Conservation (phyloP, 495 filamentous ascomycete genomes). For the Penicillium lagena region DNA sequence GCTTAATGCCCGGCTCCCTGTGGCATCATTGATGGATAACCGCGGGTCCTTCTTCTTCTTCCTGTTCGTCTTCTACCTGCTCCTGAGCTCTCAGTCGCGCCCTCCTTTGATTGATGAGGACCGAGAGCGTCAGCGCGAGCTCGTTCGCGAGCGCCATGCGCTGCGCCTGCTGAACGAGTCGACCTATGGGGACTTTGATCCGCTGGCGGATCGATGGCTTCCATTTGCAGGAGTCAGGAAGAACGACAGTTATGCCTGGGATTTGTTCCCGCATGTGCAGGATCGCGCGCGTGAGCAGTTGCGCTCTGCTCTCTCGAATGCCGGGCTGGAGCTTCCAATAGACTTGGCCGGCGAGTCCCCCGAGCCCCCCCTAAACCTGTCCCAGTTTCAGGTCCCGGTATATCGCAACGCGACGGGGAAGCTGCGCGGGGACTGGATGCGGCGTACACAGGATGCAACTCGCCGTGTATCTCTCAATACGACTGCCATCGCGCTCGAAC, state of each 20-base stretch:
- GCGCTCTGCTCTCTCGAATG: slow-evolving; percentile 34
- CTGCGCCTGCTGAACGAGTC: slow-evolving; percentile 64
- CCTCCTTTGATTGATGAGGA: slow-evolving; percentile 41
- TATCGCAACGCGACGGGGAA: slow-evolving; percentile 81
- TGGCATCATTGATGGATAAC: slow-evolving; percentile 39
- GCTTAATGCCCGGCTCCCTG: slow-evolving; percentile 19
- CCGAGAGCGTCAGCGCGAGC: slow-evolving; percentile 35
- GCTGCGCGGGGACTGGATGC: slow-evolving; percentile 70
- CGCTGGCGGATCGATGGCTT: slow-evolving; percentile 53
- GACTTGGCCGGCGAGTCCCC: slow-evolving; percentile 23
- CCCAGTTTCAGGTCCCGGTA: slow-evolving; percentile 41
- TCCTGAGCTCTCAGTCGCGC: slow-evolving; percentile 38
- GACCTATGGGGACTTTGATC: slow-evolving; percentile 67
- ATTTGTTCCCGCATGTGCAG: slow-evolving; percentile 48
- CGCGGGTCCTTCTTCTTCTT: slow-evolving; percentile 45
- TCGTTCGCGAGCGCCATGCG: slow-evolving; percentile 48
- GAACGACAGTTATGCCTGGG: slow-evolving; percentile 72
- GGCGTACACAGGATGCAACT: slow-evolving; percentile 35
- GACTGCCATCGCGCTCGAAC: slow-evolving; percentile 40
- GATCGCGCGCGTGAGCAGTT: slow-evolving; percentile 47
- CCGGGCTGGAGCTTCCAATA: slow-evolving; percentile 24
- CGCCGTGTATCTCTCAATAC: slow-evolving; percentile 43
- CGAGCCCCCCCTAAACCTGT: slow-evolving; percentile 36
- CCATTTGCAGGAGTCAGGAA: slow-evolving; percentile 72
- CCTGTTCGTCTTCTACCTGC: slow-evolving; percentile 43